phyloP scores from a whole-genome alignment of 2,329 filamentous ascomycete genomes.

The Colletotrichum sp. region DNA sequence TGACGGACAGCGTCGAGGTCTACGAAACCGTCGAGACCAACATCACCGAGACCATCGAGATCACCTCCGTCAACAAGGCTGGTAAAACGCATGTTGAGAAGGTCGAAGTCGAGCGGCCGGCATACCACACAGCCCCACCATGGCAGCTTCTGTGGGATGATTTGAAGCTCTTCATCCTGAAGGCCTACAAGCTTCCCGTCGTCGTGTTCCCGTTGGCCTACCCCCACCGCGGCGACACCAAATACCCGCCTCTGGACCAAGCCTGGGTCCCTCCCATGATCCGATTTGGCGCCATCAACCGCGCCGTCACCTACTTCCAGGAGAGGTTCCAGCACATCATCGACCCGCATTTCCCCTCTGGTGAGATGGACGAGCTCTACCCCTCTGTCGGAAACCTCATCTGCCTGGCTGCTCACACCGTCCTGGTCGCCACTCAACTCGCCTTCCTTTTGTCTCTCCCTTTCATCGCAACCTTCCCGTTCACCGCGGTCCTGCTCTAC shows the following conservation, averaged over 20 bases:
- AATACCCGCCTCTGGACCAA: neutral
- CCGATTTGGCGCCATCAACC: neutral
- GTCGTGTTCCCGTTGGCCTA: neutral
- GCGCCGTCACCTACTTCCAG: neutral
- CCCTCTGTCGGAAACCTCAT: neutral
- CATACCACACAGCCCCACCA: neutral
- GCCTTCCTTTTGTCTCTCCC: neutral
- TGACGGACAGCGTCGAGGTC: neutral
- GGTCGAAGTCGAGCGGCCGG: neutral
- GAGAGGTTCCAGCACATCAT: neutral
- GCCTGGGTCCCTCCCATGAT: neutral
- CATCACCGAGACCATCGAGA: neutral
- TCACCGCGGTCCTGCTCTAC: neutral
- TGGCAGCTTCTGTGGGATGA: neutral
- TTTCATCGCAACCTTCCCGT: neutral
- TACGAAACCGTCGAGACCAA: neutral
- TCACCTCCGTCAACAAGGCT: neutral
- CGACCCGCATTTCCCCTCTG: neutral
- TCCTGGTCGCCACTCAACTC: neutral
- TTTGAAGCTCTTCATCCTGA: neutral
- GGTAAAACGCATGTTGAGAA: neutral
- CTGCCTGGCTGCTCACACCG: neutral
- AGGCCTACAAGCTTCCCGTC: neutral
- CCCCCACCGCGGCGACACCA: neutral
- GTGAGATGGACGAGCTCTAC: conserved; percentile 9